Evolutionary conservation across 768 basidiomycete genomes (phyloP).

Genomic region (Tulasnella sp.): DNA sequence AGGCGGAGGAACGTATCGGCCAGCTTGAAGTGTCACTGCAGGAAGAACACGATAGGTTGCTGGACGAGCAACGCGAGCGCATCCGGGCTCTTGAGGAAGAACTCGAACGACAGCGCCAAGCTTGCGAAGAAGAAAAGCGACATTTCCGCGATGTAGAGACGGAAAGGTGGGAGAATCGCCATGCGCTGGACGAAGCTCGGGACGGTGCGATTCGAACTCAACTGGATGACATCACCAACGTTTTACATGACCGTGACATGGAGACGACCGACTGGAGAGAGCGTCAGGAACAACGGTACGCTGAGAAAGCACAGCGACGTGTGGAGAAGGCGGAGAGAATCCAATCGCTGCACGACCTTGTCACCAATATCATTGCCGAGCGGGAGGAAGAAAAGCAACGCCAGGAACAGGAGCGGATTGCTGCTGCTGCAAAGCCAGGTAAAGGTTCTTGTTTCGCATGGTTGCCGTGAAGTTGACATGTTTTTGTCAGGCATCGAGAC

Average conservation of each 20-base stretch:
- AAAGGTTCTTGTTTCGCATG: conserved; percentile 20
- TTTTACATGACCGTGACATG: conserved; percentile 55
- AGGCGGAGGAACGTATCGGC: conserved; percentile 30
- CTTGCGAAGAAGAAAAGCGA: conserved; percentile 40
- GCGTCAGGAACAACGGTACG: conserved; percentile 48
- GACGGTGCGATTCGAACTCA: conserved; percentile 49
- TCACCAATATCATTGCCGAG: conserved; percentile 39
- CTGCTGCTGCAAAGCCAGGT: conserved; percentile 47
- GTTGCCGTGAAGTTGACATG: not conserved
- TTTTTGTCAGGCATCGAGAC: conserved; percentile 40
- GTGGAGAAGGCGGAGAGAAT: conserved; percentile 45
- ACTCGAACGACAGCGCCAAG: conserved; percentile 42
- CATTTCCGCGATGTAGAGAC: conserved; percentile 47
- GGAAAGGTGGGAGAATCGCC: conserved; percentile 26
- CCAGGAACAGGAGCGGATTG: conserved; percentile 42
- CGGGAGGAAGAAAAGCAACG: conserved; percentile 39
- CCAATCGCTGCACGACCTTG: conserved; percentile 46
- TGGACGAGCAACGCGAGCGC: conserved; percentile 33
- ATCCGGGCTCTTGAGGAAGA: conserved; percentile 53
- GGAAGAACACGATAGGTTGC: conserved; percentile 18
- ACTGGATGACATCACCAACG: conserved; percentile 56
- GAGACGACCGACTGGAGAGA: conserved; percentile 47
- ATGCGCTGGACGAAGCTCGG: conserved; percentile 34
- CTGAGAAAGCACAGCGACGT: conserved; percentile 47
- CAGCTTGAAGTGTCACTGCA: conserved; percentile 22